These are phyloP conservation scores for Ceratobasidium sp. DNA, from an alignment of 1,284 basidiomycete genomes.

Conservation along the genomic window DNA sequence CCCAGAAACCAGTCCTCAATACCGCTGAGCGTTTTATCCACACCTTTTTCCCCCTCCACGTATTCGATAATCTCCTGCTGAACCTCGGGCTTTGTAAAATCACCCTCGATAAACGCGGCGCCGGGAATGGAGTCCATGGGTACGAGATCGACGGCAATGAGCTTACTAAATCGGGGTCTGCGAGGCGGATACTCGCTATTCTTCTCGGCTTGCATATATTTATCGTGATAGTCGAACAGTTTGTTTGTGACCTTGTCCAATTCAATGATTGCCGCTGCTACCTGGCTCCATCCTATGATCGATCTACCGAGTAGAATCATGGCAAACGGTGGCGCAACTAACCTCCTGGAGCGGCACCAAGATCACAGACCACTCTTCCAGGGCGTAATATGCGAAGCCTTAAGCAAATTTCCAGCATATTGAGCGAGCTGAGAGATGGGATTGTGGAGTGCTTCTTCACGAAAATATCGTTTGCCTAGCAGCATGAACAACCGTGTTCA, in stretches of 20 bases:
- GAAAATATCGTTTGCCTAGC: too few species aligned
- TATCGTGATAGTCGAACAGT: conserved; percentile 19
- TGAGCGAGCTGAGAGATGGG: too few species aligned
- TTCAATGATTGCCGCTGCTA: conserved; percentile 48
- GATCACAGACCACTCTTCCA: too few species aligned
- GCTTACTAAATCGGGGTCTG: conserved; percentile 61
- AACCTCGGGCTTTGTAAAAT: conserved; percentile 75
- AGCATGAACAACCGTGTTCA: too few species aligned
- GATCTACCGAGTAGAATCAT: conserved; percentile 68
- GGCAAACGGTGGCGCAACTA: background rate
- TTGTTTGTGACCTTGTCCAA: background rate
- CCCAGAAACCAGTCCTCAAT: background rate
- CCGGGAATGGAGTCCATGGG: conserved; percentile 72
- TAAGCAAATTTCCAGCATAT: too few species aligned
- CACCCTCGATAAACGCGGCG: conserved; percentile 72
- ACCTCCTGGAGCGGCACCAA: too few species aligned
- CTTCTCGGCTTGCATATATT: background rate
- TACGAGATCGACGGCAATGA: conserved; percentile 81
- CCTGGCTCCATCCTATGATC: background rate
- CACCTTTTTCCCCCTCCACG: background rate
- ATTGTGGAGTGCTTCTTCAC: too few species aligned
- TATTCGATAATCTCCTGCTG: conserved; percentile 48
- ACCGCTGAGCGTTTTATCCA: background rate
- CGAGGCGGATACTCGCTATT: background rate
- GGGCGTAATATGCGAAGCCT: too few species aligned